These are phyloP conservation scores for Stygiomarasmius scandens DNA, from an alignment of 1,284 basidiomycete genomes.

Conservation along the genomic window DNA sequence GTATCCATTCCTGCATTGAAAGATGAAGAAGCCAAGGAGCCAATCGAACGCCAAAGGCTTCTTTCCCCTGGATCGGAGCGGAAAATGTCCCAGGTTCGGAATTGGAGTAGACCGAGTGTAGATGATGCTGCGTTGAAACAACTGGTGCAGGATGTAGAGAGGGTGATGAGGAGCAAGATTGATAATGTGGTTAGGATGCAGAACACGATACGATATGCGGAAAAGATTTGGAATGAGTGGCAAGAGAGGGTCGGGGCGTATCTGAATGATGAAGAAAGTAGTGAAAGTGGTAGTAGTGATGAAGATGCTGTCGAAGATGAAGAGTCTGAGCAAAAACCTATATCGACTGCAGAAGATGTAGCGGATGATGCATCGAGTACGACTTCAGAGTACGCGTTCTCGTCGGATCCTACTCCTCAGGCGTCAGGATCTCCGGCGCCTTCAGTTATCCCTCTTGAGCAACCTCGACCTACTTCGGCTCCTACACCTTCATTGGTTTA, in stretches of 20 bases:
- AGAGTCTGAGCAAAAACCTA: neutral
- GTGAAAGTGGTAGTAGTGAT: constrained; percentile 33
- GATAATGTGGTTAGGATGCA: constrained; percentile 96
- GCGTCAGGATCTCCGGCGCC: constrained; percentile 63
- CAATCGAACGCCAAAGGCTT: constrained; percentile 90
- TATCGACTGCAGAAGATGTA: constrained; percentile 21
- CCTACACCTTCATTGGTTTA: constrained; percentile 40
- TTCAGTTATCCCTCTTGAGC: constrained; percentile 34
- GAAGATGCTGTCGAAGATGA: constrained; percentile 32
- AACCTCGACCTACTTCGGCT: constrained; percentile 22
- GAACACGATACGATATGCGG: constrained; percentile 96
- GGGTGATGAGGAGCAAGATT: constrained; percentile 90
- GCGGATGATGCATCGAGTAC: constrained; percentile 62
- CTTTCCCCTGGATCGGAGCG: constrained; percentile 86
- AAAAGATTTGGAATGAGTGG: constrained; percentile 98
- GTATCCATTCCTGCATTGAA: constrained; percentile 89
- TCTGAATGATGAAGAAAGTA: constrained; percentile 59
- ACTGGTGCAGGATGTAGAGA: constrained; percentile 85
- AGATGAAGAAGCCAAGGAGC: constrained; percentile 88
- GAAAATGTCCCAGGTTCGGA: constrained; percentile 78
- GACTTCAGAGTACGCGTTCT: constrained; percentile 66
- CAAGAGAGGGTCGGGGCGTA: constrained; percentile 82
- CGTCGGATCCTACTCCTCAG: constrained; percentile 66
- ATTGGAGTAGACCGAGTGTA: constrained; percentile 84
- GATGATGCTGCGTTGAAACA: constrained; percentile 85